Evolutionary conservation across 2,329 filamentous ascomycete genomes (phyloP).

Genomic region (Paramyrothecium sp.): DNA sequence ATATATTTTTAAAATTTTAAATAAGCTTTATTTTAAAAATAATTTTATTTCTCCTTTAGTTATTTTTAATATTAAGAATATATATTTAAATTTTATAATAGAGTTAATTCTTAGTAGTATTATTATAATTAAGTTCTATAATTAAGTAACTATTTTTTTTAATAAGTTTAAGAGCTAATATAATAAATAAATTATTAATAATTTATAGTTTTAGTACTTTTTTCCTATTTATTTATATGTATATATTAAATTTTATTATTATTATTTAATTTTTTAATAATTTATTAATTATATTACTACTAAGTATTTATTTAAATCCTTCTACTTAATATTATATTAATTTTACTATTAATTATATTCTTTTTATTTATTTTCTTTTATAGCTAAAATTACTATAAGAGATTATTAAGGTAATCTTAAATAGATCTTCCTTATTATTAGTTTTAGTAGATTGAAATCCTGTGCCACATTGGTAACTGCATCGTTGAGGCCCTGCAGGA

Average conservation of each 20-base stretch:
- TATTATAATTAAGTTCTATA: not conserved
- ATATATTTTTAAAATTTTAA: no score
- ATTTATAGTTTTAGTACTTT: not conserved
- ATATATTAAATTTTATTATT: not conserved
- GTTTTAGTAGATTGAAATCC: no score
- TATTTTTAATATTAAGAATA: not conserved
- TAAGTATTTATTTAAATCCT: no score
- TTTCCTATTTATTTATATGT: not conserved
- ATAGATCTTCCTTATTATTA: not conserved
- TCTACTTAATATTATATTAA: no score
- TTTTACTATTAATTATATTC: no score
- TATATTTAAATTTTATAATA: not conserved
- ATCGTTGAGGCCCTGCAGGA: no score
- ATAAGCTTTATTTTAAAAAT: no score
- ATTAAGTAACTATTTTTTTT: no score
- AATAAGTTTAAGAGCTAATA: no score
- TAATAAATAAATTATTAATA: not conserved
- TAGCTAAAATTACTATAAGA: not conserved
- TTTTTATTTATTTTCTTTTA: not conserved
- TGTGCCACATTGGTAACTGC: no score
- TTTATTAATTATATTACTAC: no score
- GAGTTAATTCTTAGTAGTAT: not conserved
- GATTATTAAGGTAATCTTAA: not conserved
- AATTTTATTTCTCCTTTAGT: no score
- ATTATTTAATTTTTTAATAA: not conserved